Evolutionary conservation across 2,329 filamentous ascomycete species (phyloP), one percentile per base, ranked within the genome.

Genomic region (Microdochium nivale): DNA sequence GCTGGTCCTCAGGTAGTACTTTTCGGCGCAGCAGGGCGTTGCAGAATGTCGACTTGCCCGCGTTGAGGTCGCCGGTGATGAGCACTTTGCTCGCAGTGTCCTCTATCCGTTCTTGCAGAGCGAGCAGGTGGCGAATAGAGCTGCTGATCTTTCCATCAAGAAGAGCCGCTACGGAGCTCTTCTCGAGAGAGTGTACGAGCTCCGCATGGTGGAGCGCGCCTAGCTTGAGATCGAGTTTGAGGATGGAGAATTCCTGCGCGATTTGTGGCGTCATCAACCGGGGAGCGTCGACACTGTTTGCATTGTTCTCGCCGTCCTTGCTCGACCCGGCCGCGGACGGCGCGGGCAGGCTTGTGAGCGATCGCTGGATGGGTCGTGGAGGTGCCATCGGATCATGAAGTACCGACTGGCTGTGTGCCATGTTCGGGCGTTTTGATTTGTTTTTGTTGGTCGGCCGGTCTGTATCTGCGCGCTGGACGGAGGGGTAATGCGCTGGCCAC

Each of bases 31-130:
- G 72, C 2, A 99, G 75, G n/a, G 94, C 94, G 68, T 99, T 99
- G 73, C 94, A 99, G 62, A 99, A 99, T 1, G 94, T 99, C 3
- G 94, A 99, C 66, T 99, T 99, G 64, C 94, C 94, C 9, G 94
- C 92, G 64, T 99, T 99, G 51, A 99, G 71, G 65, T 99, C 94
- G 62, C 94, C 94, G 0, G 94, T 99, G 19, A 99, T 85, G 53
- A 99, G 72, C 1, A 99, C 94, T 68, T 99, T 99, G 70, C 92
- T 97, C 3, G 92, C 89, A 0, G 90, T 97, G 68, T 99, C 94
- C 66, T 97, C 94, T 56, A 99, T 99, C 50, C 94, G 85, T 58
- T 97, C 94, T 54, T 90, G 84, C 32, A 99, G 76, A 0, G 88
- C 84, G 52, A 89, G 78, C 1, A 99, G 78, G 68, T 99, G 94